Percentiles rank a stretch among this genome's conserved stretches.
Evolutionary conservation across 192 early-diverging fungal species (phyloP).

Genomic region (Pecoramyces ruminantium): DNA sequence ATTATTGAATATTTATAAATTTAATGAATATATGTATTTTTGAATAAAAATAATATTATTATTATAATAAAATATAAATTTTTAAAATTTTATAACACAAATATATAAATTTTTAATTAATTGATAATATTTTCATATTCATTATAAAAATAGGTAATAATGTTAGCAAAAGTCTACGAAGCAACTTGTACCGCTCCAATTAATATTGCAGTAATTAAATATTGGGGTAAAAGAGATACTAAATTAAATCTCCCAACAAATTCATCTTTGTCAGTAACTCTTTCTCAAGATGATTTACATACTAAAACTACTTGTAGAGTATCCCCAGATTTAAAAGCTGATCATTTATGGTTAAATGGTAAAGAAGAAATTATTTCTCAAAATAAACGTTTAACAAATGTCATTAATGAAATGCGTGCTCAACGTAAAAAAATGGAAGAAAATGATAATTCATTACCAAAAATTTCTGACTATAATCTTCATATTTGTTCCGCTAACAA

Average conservation of each 20-base stretch:
- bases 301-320: conserved; percentile 80
- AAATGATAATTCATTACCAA: conserved; percentile 15
- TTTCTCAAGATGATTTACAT: conserved; percentile 89
- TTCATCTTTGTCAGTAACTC: conserved; percentile 88
- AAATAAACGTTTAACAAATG: conserved; percentile 70
- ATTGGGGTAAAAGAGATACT: conserved; percentile 72
- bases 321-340: conserved; percentile 34
- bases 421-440: conserved; percentile 56
- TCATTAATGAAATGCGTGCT: conserved; percentile 55
- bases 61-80: too few species aligned
- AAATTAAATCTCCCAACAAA: conserved; percentile 89
- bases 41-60: too few species aligned
- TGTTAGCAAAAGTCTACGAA: not conserved
- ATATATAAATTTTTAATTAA: too few species aligned
- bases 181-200: conserved; percentile 90
- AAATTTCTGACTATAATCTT: conserved; percentile 45
- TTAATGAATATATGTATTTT: too few species aligned
- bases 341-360: conserved; percentile 93
- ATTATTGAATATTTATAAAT: too few species aligned
- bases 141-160: not conserved
- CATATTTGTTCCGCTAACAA: conserved; percentile 96
- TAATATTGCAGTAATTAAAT: conserved; percentile 81
- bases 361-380: conserved; percentile 63
- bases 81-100: too few species aligned
- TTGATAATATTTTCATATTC: too few species aligned